Evolutionary conservation across 805 yeast species (phyloP).

Genomic region (Cyberlindnera misumaiensis): DNA sequence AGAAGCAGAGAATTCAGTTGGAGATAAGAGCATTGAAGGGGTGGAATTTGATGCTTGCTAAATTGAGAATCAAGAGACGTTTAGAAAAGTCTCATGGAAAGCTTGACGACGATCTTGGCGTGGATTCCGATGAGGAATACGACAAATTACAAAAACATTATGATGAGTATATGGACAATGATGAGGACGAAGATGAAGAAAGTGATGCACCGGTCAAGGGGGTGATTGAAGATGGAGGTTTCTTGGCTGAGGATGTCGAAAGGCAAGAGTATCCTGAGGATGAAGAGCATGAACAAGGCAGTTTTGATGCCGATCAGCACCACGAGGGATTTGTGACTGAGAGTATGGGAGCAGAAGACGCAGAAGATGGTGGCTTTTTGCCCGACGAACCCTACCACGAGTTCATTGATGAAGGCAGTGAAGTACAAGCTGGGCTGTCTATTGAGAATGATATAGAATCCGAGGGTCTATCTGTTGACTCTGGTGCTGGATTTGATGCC

Average conservation of each 20-base stretch:
- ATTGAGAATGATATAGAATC: not conserved
- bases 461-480: too few relatives aligned
- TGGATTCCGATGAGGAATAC: slow-evolving; percentile 10
- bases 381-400: too few relatives aligned
- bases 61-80: slow-evolving; percentile 35
- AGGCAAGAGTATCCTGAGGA: not conserved
- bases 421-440: too few relatives aligned
- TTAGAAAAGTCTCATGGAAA: slow-evolving; percentile 41
- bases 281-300: not conserved
- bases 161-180: slow-evolving; percentile 17
- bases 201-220: slow-evolving; percentile 2
- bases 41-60: slow-evolving; percentile 38
- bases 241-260: slow-evolving; percentile 7
- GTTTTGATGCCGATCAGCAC: too few relatives aligned
- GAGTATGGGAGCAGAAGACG: too few relatives aligned
- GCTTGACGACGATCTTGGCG: slow-evolving; percentile 5
- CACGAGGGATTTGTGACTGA: too few relatives aligned
- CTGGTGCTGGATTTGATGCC: too few relatives aligned
- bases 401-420: too few relatives aligned
- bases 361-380: too few relatives aligned
- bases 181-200: slow-evolving; percentile 15
- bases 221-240: slow-evolving; percentile 11
- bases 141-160: slow-evolving; percentile 14
- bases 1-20: slow-evolving; percentile 34
- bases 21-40: slow-evolving; percentile 43